Evolutionary conservation across 225 moss, liverwort and hornwort species (phyloP).

Genomic region (Antitrichia curtipendula): DNA sequence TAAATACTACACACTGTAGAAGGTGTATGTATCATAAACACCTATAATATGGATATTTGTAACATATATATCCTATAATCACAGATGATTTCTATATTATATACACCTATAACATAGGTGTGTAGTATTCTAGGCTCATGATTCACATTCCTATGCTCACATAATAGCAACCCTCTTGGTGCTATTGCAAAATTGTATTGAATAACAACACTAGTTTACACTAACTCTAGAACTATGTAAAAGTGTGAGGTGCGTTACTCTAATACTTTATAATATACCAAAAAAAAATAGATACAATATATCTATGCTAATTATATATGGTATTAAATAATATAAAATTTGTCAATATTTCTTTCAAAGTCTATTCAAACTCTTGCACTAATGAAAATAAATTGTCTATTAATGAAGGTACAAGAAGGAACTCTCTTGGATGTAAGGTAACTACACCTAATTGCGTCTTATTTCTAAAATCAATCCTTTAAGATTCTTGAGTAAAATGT

Average conservation of each 20-base stretch:
- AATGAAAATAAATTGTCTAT: not conserved
- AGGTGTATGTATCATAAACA: no score
- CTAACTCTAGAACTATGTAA: not conserved
- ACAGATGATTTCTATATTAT: no score
- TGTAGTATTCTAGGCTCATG: no score
- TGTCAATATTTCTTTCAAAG: not conserved
- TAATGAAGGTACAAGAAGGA: rapidly evolving
- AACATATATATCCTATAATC: no score
- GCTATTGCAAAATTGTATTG: not conserved
- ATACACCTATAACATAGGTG: no score
- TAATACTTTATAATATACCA: no score
- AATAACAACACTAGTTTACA: not conserved
- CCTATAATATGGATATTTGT: no score
- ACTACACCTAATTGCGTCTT: not conserved
- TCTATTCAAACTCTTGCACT: not conserved
- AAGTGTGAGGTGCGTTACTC: not conserved
- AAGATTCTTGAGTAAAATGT: not conserved
- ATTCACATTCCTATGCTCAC: no score
- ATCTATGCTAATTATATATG: not conserved
- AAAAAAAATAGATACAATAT: not conserved
- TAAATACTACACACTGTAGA: no score
- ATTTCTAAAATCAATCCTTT: not conserved
- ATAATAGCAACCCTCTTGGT: no score
- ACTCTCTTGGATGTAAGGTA: no score
- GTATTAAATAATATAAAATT: not conserved